A percentile compares a stretch with the other conserved stretches of the same genome.
phyloP scores from a whole-genome alignment of 306 rosid species.

The Quercus agrifolia region DNA sequence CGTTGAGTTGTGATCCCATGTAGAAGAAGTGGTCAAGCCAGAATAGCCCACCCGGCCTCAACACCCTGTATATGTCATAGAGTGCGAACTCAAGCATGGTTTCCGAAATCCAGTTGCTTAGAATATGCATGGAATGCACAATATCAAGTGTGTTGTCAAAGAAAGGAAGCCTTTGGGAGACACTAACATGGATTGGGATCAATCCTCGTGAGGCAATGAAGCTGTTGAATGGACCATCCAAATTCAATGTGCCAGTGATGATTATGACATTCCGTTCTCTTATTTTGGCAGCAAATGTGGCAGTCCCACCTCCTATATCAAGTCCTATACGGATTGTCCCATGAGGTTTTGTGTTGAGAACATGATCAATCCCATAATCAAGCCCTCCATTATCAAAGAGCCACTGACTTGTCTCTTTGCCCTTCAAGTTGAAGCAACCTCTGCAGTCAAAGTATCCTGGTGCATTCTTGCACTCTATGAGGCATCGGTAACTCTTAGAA shows the following conservation, averaged over 20 bases:
- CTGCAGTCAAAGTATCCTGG: constrained; percentile 11
- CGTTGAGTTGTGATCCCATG: not conserved
- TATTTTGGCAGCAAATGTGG: constrained; percentile 50
- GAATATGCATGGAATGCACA: constrained; percentile 45
- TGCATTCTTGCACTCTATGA: constrained; percentile 25
- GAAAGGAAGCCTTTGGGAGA: constrained; percentile 44
- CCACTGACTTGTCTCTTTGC: too few relatives aligned
- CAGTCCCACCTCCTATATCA: not conserved
- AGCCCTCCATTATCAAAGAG: too few relatives aligned
- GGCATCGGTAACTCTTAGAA: constrained; percentile 44
- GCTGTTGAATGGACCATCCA: constrained; percentile 48
- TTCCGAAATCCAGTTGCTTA: constrained; percentile 49
- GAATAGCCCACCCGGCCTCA: constrained; percentile 58
- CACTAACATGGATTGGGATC: constrained; percentile 40
- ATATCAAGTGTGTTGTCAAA: constrained; percentile 51
- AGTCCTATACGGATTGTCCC: too few relatives aligned
- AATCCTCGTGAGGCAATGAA: constrained; percentile 51
- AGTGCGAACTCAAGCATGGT: constrained; percentile 39
- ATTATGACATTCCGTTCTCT: constrained; percentile 39
- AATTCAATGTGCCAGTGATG: constrained; percentile 48
- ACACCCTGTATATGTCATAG: constrained; percentile 46
- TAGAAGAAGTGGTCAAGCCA: constrained; percentile 55
- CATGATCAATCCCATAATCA: too few relatives aligned
- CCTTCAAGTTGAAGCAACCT: too few relatives aligned
- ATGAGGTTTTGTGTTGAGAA: too few relatives aligned